phyloP scores from a whole-genome alignment of 805 yeast species.

The Candida silvatica region DNA sequence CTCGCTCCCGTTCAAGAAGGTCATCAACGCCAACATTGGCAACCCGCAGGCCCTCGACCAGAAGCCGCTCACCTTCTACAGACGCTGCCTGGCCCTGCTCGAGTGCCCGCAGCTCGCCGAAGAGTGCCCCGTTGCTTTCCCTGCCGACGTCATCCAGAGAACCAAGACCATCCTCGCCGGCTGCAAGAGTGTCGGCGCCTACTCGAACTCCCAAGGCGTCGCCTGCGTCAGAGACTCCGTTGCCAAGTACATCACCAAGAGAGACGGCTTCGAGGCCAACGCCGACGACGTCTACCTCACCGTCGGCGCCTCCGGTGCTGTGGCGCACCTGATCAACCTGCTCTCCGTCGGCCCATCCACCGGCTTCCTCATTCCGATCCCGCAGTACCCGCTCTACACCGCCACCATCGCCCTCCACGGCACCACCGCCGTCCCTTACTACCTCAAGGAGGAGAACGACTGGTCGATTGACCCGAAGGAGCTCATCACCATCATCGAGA shows the following conservation, averaged over 20 bases:
- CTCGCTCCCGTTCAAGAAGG: conserved; percentile 65
- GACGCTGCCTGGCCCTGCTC: conserved; percentile 79
- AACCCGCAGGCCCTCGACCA: conserved; percentile 97
- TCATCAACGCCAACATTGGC: conserved; percentile 91
- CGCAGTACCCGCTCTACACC: conserved; percentile 95
- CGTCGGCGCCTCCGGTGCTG: conserved; percentile 94
- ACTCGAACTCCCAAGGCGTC: conserved; percentile 90
- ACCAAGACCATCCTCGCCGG: conserved; percentile 53
- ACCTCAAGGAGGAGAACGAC: conserved; percentile 64
- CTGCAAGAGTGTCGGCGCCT: conserved; percentile 87
- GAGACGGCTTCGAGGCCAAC: conserved; percentile 69
- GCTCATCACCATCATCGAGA: conserved; percentile 44
- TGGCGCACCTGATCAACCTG: conserved; percentile 65
- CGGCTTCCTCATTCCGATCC: conserved; percentile 90
- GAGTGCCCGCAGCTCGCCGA: conserved; percentile 73
- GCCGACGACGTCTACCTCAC: conserved; percentile 77
- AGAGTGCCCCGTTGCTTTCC: conserved; percentile 28
- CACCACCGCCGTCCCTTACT: conserved; percentile 80
- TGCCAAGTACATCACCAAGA: conserved; percentile 65
- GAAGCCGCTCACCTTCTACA: conserved; percentile 87
- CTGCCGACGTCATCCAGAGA: conserved; percentile 65
- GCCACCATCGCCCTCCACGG: conserved; percentile 86
- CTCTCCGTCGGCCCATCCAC: conserved; percentile 59
- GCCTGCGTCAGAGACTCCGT: conserved; percentile 62
- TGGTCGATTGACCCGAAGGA: conserved; percentile 79